Base-by-base conservation (phyloP, 1,139 yeast species). In the Geotrichum macrosporum region DNA sequence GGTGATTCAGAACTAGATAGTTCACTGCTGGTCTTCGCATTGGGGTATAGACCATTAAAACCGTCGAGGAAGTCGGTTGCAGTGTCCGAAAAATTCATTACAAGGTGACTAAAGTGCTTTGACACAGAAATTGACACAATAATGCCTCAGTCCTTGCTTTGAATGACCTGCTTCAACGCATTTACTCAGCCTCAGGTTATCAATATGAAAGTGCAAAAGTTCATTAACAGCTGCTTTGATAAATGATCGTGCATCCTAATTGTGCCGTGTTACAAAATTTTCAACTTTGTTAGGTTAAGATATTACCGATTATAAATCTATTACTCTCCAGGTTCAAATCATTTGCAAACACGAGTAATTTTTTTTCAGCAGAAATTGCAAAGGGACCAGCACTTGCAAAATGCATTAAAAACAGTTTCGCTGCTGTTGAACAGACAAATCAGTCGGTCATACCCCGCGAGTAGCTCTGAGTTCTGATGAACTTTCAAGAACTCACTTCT, bases 311-410 rank as follows among this genome's bases (percentile, higher is more conserved):
- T 66, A 94, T 72, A 58, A 84, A 83, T 54, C 77, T 76, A 66
- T 69, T 84, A 46, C 95, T 81, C 53, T 84, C 85, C 0, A 97
- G 97, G 60, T 94, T 94, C 61, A 94, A 72, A 64, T 94, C 99
- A 63, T 89, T 94, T 15, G 97, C 96, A 58, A 89, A 71, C 0
- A 86, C 95, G 46, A 89, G 65, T 3, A 81, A 85, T 52, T 83
- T 86, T 65, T 84, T 88, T 15, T 89, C 98, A 1, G 96, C 96
- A 0, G 99, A 98, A 0, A 92, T 78, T 1, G 95, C 94, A 70
- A 94, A 94, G 2, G 99, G 99, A 0, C 99, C 99, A 2, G 94
- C 98, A 31, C 99, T 98, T 0, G 96, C 98, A 77, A 94, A 86
- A 0, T n/a, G 88, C 97, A 69, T 94, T 98, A 55, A 88, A 87